These are phyloP conservation scores for Yamadazyma nakazawae DNA, from an alignment of 805 yeast species.

Conservation along the genomic window DNA sequence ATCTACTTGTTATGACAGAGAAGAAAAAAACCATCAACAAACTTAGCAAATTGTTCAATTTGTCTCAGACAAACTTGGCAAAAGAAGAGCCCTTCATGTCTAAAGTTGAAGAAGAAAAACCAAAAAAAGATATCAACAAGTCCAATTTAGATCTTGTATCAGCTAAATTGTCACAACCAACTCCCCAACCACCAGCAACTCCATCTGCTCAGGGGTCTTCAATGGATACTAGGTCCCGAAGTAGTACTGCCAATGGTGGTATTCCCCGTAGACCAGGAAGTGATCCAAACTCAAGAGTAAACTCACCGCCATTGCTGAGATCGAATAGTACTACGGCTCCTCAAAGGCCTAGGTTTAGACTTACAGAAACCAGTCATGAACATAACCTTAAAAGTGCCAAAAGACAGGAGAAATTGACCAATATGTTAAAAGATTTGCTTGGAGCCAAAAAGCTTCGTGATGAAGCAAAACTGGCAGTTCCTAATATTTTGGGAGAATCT, in stretches of 20 bases:
- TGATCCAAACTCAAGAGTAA: conserved; percentile 1
- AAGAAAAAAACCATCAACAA: conserved; percentile 18
- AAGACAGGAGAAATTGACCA: conserved; percentile 71
- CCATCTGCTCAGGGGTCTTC: neutral
- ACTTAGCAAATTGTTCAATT: conserved; percentile 22
- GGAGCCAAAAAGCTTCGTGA: conserved; percentile 69
- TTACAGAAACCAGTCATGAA: conserved; percentile 75
- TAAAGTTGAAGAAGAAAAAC: neutral
- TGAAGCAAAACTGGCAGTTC: conserved; percentile 72
- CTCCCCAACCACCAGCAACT: neutral
- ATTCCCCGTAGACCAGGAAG: neutral
- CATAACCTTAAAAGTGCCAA: conserved; percentile 75
- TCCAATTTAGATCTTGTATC: neutral
- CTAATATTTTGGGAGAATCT: conserved; percentile 44
- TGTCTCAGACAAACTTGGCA: conserved; percentile 14
- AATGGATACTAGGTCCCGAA: neutral
- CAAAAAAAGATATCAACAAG: neutral
- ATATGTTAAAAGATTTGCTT: conserved; percentile 72
- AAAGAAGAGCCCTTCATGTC: neutral
- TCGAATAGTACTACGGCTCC: conserved; percentile 7
- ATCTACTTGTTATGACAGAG: conserved; percentile 7
- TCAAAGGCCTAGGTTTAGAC: conserved; percentile 44
- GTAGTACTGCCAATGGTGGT: neutral
- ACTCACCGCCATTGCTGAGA: conserved; percentile 18
- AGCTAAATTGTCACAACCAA: neutral